These are phyloP conservation scores for Lachancea sp. DNA, from an alignment of 805 yeast species.

Conservation along the genomic window DNA sequence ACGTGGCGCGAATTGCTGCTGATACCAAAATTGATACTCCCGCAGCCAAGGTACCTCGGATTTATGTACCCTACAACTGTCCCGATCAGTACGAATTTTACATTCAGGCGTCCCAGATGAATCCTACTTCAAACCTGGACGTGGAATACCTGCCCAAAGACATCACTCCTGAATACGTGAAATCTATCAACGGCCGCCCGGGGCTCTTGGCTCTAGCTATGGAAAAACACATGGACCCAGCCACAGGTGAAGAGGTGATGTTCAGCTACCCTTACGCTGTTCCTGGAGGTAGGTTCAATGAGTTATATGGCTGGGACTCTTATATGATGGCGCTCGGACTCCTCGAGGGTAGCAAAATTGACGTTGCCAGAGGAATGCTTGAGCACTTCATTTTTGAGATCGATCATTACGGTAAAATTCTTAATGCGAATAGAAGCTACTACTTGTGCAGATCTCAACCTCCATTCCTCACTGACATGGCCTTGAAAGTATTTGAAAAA, in stretches of 20 bases:
- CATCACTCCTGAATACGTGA: slow-evolving; percentile 71
- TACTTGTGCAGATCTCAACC: slow-evolving; percentile 92
- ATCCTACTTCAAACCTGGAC: slow-evolving; percentile 56
- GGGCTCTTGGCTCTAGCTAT: slow-evolving; percentile 82
- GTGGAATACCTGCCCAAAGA: slow-evolving; percentile 70
- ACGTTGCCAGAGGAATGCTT: slow-evolving; percentile 82
- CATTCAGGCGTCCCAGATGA: slow-evolving; percentile 41
- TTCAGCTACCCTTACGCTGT: slow-evolving; percentile 82
- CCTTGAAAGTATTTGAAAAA: slow-evolving; percentile 57
- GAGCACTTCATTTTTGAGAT: slow-evolving; percentile 90
- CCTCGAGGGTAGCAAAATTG: slow-evolving; percentile 55
- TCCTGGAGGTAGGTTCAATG: slow-evolving; percentile 97
- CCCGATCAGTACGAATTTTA: slow-evolving; percentile 70
- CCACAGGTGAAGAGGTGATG: slow-evolving; percentile 43
- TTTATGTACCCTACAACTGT: slow-evolving; percentile 68
- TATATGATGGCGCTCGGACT: slow-evolving; percentile 87
- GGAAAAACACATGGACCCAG: slow-evolving; percentile 45
- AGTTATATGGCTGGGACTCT: slow-evolving; percentile 97
- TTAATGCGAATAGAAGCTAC: slow-evolving; percentile 91
- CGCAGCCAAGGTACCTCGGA: slow-evolving; percentile 58
- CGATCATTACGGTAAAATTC: slow-evolving; percentile 80
- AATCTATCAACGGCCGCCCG: slow-evolving; percentile 72
- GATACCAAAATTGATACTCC: slow-evolving; percentile 71
- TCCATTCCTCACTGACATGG: slow-evolving; percentile 93
- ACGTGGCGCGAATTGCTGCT: slow-evolving; percentile 61